Conservation (phyloP, 108 stramenopile species). For the Phaeodactylum tricornutum region DNA sequence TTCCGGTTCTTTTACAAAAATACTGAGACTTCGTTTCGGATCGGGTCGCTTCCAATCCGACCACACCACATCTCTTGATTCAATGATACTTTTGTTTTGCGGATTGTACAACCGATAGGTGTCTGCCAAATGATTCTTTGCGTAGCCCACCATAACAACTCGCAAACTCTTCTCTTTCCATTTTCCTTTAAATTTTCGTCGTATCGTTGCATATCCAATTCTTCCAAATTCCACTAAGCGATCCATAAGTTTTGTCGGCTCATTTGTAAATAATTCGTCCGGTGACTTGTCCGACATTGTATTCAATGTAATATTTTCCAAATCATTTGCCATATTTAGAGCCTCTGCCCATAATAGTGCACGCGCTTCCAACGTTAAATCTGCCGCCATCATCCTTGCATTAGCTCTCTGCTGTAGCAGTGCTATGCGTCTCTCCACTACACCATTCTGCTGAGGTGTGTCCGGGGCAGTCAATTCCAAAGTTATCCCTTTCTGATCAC, state of each 20-base stretch:
- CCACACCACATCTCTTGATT: background rate
- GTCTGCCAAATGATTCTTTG: background rate
- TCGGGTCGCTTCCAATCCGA: background rate
- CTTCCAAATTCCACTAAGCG: conserved; percentile 6
- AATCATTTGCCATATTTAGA: background rate
- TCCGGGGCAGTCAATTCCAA: conserved; percentile 2
- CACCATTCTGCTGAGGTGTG: conserved; percentile 3
- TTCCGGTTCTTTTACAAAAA: background rate
- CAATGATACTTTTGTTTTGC: background rate
- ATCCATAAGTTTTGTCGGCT: background rate
- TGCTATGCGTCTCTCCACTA: background rate
- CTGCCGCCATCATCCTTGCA: conserved; percentile 11
- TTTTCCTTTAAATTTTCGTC: background rate
- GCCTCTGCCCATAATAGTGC: background rate
- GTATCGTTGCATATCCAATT: conserved; percentile 7
- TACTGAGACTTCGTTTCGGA: background rate
- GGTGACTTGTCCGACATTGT: too few species aligned
- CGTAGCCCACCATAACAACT: background rate
- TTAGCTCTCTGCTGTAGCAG: conserved; percentile 6
- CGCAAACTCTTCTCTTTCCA: background rate
- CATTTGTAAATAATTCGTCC: too few species aligned
- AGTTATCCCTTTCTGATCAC: background rate
- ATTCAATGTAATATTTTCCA: too few species aligned
- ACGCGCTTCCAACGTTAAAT: background rate
- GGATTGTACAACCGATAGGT: background rate